Conservation (phyloP, 1,284 basidiomycete species). For the Meripilus lineatus region DNA sequence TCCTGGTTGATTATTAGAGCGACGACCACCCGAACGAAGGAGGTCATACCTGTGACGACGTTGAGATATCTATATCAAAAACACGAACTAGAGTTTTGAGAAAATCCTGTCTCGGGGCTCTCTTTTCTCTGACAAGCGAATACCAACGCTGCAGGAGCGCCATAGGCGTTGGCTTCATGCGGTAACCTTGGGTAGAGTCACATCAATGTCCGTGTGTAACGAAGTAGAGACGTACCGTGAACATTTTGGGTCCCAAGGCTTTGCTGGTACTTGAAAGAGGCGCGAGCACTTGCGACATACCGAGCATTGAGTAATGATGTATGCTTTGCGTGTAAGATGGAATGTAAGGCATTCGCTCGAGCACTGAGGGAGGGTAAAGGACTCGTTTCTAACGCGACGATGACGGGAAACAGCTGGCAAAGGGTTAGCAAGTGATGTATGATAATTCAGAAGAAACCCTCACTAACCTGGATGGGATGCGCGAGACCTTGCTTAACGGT, state of each 20-base stretch:
- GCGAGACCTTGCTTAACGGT: conserved; percentile 94
- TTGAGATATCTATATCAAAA: conserved; percentile 61
- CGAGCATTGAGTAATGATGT: conserved; percentile 85
- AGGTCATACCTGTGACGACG: conserved; percentile 41
- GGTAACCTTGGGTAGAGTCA: conserved; percentile 48
- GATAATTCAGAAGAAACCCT: neutral
- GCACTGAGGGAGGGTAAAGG: conserved; percentile 55
- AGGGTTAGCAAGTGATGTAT: conserved; percentile 4
- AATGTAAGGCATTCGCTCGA: conserved; percentile 79
- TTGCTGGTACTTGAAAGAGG: conserved; percentile 82
- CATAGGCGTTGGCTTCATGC: conserved; percentile 45
- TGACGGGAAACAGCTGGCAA: conserved; percentile 80
- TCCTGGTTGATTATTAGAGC: conserved; percentile 38
- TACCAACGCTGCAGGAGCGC: conserved; percentile 91
- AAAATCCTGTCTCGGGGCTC: conserved; percentile 81
- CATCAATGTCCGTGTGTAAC: neutral
- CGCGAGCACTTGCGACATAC: conserved; percentile 74
- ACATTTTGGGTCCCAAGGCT: conserved; percentile 42
- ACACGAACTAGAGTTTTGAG: conserved; percentile 77
- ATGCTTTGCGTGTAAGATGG: conserved; percentile 84
- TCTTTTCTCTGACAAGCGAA: conserved; percentile 83
- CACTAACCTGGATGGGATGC: conserved; percentile 80
- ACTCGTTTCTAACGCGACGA: conserved; percentile 91
- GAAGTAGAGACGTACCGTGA: conserved; percentile 35
- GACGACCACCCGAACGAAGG: neutral